Evolutionary conservation across 306 rosid species (phyloP).

Genomic region (Rubus parviflorus): DNA sequence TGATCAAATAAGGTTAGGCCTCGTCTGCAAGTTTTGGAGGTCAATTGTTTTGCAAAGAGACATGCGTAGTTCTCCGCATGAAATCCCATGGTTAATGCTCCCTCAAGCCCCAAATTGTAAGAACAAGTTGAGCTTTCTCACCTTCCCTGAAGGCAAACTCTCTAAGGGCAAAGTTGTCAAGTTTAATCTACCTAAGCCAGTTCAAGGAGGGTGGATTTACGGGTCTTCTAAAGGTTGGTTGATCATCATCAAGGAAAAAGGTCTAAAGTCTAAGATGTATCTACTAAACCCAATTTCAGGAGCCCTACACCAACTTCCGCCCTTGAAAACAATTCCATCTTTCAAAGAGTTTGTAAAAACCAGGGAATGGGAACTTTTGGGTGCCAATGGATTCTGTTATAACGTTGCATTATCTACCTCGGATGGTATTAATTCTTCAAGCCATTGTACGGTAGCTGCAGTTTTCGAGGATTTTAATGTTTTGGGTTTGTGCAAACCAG

Average conservation of each 20-base stretch:
- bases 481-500: background rate
- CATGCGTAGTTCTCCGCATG: background rate
- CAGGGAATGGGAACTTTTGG: background rate
- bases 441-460: background rate
- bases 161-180: background rate
- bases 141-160: too few relatives aligned
- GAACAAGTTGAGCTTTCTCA: background rate
- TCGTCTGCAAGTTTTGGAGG: background rate
- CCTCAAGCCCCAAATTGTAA: background rate
- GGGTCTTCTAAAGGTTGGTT: slow-evolving; percentile 3
- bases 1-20: background rate
- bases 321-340: background rate
- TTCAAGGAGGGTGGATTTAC: background rate
- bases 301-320: background rate
- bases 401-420: background rate
- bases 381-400: background rate
- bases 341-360: background rate
- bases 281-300: background rate
- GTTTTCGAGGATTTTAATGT: background rate
- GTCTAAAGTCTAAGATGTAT: background rate
- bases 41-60: background rate
- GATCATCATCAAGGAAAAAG: background rate
- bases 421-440: background rate
- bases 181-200: background rate
- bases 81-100: background rate